A percentile compares a stretch with the other conserved stretches of the same genome.
Evolutionary conservation across 208 protist species (phyloP).

Genomic region (Trypanosoma scelopori): DNA sequence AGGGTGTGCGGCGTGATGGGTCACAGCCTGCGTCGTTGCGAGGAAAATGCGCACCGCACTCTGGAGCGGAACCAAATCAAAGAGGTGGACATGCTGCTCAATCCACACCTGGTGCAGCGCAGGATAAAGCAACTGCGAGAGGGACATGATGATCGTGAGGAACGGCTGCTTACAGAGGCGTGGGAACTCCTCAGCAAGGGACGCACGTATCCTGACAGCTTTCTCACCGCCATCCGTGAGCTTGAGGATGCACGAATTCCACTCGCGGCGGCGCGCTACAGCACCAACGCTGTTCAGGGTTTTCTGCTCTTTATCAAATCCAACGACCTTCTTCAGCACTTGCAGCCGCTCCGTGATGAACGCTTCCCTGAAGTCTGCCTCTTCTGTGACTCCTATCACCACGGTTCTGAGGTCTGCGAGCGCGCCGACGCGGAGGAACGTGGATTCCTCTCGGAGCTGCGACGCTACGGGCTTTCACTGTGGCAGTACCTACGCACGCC

Average conservation of each 20-base stretch:
- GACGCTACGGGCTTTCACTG: slow-evolving; percentile 55
- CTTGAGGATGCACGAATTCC: slow-evolving; percentile 70
- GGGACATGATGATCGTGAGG: slow-evolving; percentile 26
- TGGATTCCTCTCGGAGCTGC: slow-evolving; percentile 71
- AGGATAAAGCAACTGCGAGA: slow-evolving; percentile 40
- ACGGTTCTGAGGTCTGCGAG: slow-evolving; percentile 62
- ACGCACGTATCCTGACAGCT: slow-evolving; percentile 54
- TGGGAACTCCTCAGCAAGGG: slow-evolving; percentile 38
- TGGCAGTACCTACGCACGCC: slow-evolving; percentile 69
- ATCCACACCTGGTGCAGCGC: slow-evolving; percentile 40
- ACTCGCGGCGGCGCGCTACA: slow-evolving; percentile 81
- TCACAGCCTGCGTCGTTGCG: slow-evolving; percentile 61
- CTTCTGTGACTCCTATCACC: slow-evolving; percentile 80
- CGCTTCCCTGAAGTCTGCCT: slow-evolving; percentile 84
- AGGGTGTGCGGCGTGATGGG: slow-evolving; percentile 55
- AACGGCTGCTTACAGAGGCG: slow-evolving; percentile 52
- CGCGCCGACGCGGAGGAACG: slow-evolving; percentile 42
- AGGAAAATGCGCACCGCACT: slow-evolving; percentile 40
- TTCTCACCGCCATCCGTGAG: slow-evolving; percentile 60
- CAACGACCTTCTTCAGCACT: slow-evolving; percentile 70
- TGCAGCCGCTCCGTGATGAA: slow-evolving; percentile 53
- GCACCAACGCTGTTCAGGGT: slow-evolving; percentile 75
- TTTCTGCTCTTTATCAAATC: slow-evolving; percentile 80
- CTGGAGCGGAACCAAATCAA: slow-evolving; percentile 44
- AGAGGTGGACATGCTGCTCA: slow-evolving; percentile 60